Evolutionary conservation across 2,329 filamentous ascomycete species (phyloP), one percentile per base, ranked within the genome.

Genomic region (Hypoxylon sp.): DNA sequence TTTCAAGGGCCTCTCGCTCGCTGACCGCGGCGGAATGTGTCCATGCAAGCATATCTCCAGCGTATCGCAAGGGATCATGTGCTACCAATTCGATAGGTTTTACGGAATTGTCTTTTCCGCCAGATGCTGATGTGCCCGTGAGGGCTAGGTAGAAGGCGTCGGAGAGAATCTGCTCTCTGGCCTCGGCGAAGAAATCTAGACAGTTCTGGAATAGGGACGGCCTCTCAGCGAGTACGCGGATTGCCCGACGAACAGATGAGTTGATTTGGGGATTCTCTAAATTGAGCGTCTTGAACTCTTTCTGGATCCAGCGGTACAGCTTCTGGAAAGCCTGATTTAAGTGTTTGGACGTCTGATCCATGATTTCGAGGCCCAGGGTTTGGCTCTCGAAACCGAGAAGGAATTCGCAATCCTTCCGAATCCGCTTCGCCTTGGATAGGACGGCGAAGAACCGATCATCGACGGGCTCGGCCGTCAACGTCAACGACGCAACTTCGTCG

Each of bases 1-100:
- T 87, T 73, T 98, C 94, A 4, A 99, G 81, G 0, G 93, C 92
- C 74, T 99, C 95, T 48, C 91, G 85, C 74, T 99, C 95, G 26
- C 94, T 96, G 1, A 99, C 95, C 0, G 94, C 89, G 2, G 93
- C 90, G 0, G 95, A 97, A 73, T 99, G 95, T 4, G 90, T 87
- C 95, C 95, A 99, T 4, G 95, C 95, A 11, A 99, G 83, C 93
- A 99, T 99, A 71, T 99, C 95, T 49, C 95, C 92, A 2, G 96
- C 87, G 73, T 98, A 98, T 17, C 95, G 87, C 21, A 98, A 77
- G 1, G 92, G 88, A 70, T 99, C 95, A 72, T 98, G 94, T 0
- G 95, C 94, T 9, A 88, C 89, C 67, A 98, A 85, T 71, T 99
- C 94, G 63, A 99, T 99, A 0, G 95, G 94, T 71, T 98, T 97